Evolutionary conservation across 306 rosid species (phyloP), one percentile per base, ranked within the genome.

Genomic region (Corylus avellana): DNA sequence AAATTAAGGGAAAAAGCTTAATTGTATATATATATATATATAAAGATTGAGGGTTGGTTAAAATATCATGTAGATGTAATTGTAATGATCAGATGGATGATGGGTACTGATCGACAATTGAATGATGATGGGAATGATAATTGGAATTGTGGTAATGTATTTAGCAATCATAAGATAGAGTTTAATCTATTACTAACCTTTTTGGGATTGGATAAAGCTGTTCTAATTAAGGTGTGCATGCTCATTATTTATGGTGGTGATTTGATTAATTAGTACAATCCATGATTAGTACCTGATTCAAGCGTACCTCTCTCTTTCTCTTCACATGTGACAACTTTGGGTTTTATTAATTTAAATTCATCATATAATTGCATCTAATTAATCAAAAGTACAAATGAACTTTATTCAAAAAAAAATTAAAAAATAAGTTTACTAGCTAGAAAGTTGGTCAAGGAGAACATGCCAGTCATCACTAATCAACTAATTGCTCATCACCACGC

Each of bases 141-240:
- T 73, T 37, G 50, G 79, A 80, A 68, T 77, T 68, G 69, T 25
- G 74, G 55, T 56, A 7, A 44, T 72, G 82, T 32, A 75, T 62
- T 78, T 61, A 49, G 82, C 87, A 84, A 81, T 81, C 85, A 84
- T 84, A 72, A 77, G 80, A 44, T 77, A 70, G 75, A 62, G 81
- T 46, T 77, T 64, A 67, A 16, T 25, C 50, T 77, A 47, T 73
- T 73, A 8, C 39, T 46, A 53, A 42, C 73, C 77, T 75, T 79
- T 79, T 70, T 12, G 46, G 74, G 74, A 25, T 75, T 77, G 81
- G 77, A 74, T 80, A 77, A 80, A 80, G 74, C 35, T 80, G 32
- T 47, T 68, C 67, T 7, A 42, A 42, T 42, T 42, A 58, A 73
- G 62, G 87, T 82, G 80, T 80, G 87, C 87, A 76, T 77, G 75